phyloP scores from a whole-genome alignment of 2,329 filamentous ascomycete genomes.

The Aspergillus ustus region DNA sequence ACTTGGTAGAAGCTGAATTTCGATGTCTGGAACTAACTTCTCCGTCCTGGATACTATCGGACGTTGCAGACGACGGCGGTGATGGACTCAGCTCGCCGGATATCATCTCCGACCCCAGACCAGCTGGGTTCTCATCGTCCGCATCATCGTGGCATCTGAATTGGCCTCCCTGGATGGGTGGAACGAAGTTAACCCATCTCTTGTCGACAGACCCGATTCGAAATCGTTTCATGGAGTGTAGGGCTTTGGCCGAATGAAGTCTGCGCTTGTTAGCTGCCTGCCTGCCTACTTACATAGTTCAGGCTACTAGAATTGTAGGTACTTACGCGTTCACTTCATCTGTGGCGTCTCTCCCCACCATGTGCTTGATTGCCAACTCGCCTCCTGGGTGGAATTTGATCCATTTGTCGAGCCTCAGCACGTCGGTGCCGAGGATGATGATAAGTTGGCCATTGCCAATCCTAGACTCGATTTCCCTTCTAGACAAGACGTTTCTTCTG shows the following conservation, averaged over 20 bases:
- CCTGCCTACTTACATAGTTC: background rate
- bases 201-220: background rate
- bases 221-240: background rate
- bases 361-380: background rate
- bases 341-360: background rate
- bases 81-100: background rate
- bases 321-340: constrained; percentile 1
- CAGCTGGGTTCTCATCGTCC: background rate
- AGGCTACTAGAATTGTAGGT: background rate
- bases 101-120: background rate
- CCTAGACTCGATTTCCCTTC: background rate
- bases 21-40: background rate
- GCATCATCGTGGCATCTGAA: background rate
- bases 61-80: background rate
- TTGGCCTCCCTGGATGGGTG: background rate
- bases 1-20: background rate
- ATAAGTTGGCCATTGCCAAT: background rate
- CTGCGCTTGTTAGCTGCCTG: background rate
- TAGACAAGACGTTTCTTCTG: background rate
- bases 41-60: background rate
- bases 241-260: background rate
- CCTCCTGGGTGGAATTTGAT: background rate
- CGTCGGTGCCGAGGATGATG: background rate
- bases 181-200: background rate
- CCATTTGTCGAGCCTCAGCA: background rate